phyloP scores from a whole-genome alignment of 768 basidiomycete species.

The Saitozyma sp. region DNA sequence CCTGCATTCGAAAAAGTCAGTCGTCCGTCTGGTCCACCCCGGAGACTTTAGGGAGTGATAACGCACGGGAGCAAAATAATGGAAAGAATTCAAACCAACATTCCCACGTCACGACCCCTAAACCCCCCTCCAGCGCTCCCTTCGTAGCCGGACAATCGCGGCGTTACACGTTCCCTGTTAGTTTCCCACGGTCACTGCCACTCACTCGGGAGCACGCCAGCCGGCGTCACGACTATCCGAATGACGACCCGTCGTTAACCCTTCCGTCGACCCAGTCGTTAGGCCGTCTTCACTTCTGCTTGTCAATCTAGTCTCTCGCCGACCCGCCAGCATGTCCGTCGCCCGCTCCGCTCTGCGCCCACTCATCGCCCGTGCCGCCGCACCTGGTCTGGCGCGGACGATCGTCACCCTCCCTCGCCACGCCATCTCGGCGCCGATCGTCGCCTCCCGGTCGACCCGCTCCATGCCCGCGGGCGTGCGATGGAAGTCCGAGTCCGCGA shows the following conservation, averaged over 20 bases:
- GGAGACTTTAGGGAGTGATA: not conserved
- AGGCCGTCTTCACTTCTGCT: not conserved
- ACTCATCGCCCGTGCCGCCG: not conserved
- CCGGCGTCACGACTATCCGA: not conserved
- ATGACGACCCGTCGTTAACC: not conserved
- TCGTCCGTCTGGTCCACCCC: not conserved
- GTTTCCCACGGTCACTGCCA: not conserved
- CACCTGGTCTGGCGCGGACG: not conserved
- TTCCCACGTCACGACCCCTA: not conserved
- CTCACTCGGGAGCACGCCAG: not conserved
- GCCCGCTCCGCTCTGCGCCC: not conserved
- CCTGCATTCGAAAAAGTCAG: slow-evolving; percentile 3
- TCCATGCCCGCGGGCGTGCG: not conserved
- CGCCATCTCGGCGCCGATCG: not conserved
- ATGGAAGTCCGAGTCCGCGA: slow-evolving; percentile 6
- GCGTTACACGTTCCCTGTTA: too few species aligned
- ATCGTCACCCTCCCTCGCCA: too few species aligned
- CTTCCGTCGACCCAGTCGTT: not conserved
- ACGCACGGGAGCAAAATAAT: not conserved
- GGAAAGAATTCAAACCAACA: not conserved
- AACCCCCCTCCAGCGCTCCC: too few species aligned
- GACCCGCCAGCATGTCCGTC: not conserved
- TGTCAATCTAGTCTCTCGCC: not conserved
- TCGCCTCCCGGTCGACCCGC: slow-evolving; percentile 10
- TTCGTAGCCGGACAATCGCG: too few species aligned